phyloP scores from a whole-genome alignment of 768 basidiomycete genomes.

The Boletus reticuloceps region DNA sequence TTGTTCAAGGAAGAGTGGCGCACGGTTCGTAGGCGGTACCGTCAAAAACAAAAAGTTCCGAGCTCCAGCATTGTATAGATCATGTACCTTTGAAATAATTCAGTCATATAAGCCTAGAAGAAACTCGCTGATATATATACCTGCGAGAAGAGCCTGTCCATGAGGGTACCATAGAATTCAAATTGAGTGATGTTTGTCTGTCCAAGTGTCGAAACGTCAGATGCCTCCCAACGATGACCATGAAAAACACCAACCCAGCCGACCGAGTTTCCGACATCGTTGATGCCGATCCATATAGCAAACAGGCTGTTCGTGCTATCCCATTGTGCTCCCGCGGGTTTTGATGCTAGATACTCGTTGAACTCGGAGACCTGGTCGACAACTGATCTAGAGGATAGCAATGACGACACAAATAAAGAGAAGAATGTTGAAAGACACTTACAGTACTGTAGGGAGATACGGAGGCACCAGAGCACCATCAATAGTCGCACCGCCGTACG shows the following conservation, averaged over 20 bases:
- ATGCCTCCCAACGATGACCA: neutral
- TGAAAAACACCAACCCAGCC: slow-evolving; percentile 16
- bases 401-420: neutral
- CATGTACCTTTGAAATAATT: slow-evolving; percentile 11
- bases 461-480: slow-evolving; percentile 55
- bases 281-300: slow-evolving; percentile 71
- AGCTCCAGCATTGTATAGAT: slow-evolving; percentile 41
- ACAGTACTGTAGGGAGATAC: slow-evolving; percentile 49
- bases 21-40: slow-evolving; percentile 56
- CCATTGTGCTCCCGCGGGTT: slow-evolving; percentile 56
- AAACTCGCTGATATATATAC: slow-evolving; percentile 1
- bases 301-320: slow-evolving; percentile 55
- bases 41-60: slow-evolving; percentile 63
- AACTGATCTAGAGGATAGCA: slow-evolving; percentile 12
- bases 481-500: slow-evolving; percentile 67
- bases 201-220: neutral
- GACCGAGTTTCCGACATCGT: slow-evolving; percentile 44
- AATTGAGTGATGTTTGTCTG: slow-evolving; percentile 23
- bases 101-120: neutral
- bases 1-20: slow-evolving; percentile 50
- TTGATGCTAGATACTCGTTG: slow-evolving; percentile 42
- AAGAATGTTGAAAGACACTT: slow-evolving; percentile 32
- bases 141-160: slow-evolving; percentile 29
- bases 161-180: slow-evolving; percentile 25
- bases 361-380: slow-evolving; percentile 63